Conservation (phyloP, 1,284 basidiomycete genomes). For the Microbotryum silenes-acaulis region DNA sequence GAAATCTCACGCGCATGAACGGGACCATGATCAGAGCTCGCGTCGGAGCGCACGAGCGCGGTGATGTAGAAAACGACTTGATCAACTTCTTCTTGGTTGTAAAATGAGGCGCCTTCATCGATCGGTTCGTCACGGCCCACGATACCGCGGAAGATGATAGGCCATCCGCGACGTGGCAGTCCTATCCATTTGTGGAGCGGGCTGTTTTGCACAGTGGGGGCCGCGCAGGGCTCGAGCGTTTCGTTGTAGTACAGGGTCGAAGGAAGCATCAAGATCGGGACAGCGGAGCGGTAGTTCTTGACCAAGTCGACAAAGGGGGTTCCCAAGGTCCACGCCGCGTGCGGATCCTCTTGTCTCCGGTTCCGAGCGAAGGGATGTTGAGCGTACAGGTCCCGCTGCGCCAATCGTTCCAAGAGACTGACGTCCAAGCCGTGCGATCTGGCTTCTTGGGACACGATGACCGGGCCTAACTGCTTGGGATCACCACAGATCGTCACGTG, state of each 20-base stretch:
- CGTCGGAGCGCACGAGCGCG: slow-evolving; percentile 23
- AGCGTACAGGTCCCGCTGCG: slow-evolving; percentile 36
- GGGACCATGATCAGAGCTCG: slow-evolving; percentile 1
- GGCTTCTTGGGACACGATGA: slow-evolving; percentile 37
- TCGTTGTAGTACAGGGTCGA: slow-evolving; percentile 43
- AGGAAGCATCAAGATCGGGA: slow-evolving; percentile 41
- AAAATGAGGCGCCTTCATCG: slow-evolving; percentile 39
- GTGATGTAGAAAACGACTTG: slow-evolving; percentile 32
- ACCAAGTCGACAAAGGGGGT: slow-evolving; percentile 32
- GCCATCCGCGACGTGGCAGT: slow-evolving; percentile 37
- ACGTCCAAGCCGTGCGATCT: slow-evolving; percentile 40
- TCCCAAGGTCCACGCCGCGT: slow-evolving; percentile 11
- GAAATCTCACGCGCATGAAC: slow-evolving; percentile 38
- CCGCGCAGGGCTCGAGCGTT: slow-evolving; percentile 37
- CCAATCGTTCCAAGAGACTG: slow-evolving; percentile 42
- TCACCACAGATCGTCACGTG: slow-evolving; percentile 41
- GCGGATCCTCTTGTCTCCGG: background rate
- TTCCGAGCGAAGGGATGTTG: slow-evolving; percentile 25
- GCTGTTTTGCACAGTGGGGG: slow-evolving; percentile 16
- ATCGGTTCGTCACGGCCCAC: slow-evolving; percentile 40
- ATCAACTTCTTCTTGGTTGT: slow-evolving; percentile 36
- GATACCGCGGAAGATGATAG: slow-evolving; percentile 39
- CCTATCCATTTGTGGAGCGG: slow-evolving; percentile 35
- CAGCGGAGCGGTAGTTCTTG: slow-evolving; percentile 42
- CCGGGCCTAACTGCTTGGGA: slow-evolving; percentile 41